Base-by-base conservation (phyloP, 2,329 filamentous ascomycete genomes). In the Aspergillus texensis region DNA sequence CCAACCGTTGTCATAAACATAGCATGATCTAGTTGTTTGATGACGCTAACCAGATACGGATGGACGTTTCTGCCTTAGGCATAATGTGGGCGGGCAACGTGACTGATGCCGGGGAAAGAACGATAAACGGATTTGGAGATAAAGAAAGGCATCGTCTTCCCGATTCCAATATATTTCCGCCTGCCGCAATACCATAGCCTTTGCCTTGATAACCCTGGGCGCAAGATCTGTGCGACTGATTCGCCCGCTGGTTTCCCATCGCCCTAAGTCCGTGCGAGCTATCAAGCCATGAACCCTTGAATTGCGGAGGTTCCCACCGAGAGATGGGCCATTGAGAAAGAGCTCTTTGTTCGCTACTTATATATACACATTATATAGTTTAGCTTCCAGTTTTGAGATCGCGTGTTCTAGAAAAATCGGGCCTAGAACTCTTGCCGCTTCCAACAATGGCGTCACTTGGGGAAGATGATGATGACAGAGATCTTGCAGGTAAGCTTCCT, bases 381-480 rank as follows among this genome's bases (percentile, higher is more conserved):
- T 21, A 53, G 24, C 45, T 57, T 32, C 8, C 21, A n/a, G 19
- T 36, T 53, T 36, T 24, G 24, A 21, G 26, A 50, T 39, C 28
- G 32, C 10, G 16, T 32, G 9, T 28, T 41, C 12, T 39, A 36
- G 32, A 26, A 34, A 10, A 28, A 28, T 28, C 21, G 28, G 19
- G n/a, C 14, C 21, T 26, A 19, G 32, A 12, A 26, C 10, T 30
- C 11, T 36, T 16, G 16, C 16, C 2, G 16, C 21, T 24, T 11
- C 1, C 55, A 56, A 67, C 53, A 55, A 78, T 78, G 75, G 72
- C 69, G 53, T 76, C 74, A n/a, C 64, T 77, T 16, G 72, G 66
- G 60, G 76, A 77, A 58, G 80, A 82, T 41, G 80, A 82, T 41
- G 76, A 78, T 53, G 79, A 81, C 58, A 75, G 78, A 54, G 78